Evolutionary conservation across 2,329 filamentous ascomycete genomes (phyloP), one percentile per base, ranked within the genome.

Genomic region (Aureobasidium subglaciale): DNA sequence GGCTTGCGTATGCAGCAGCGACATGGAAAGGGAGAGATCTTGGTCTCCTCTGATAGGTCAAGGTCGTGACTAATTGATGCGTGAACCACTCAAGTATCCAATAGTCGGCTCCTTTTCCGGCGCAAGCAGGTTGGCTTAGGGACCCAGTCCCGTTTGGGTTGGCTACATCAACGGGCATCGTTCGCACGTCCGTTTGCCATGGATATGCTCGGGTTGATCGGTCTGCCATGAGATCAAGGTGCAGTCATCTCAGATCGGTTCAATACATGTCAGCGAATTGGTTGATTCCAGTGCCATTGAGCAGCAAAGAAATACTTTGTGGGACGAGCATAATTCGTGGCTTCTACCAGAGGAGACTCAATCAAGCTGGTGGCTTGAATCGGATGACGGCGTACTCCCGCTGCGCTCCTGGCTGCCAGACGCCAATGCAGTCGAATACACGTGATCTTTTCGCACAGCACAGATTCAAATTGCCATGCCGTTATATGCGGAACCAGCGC

Each of bases 161-260:
- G 15, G 15, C 11, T 52, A 20, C 48, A 30, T 5, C 22, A 53
- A 53, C 37, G 27, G 49, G 27, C 24, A 37, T 42, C 49, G 49
- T 53, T 42, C 49, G 18, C 27, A 52, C 49, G 37, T 34, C 15
- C 37, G 25, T n/a, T 18, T 1, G 13, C 18, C 13, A 53, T 41
- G 37, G 49, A 53, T 8, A 53, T 53, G 49, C 49, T 53, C 49
- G 49, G 49, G 15, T 6, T 18, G n/a, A 52, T 6, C 13, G 16
- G 10, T 10, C 25, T 7, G 32, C n/a, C 24, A 3, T 22, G 24
- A 38, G 35, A n/a, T 30, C 4, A 30, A 11, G 25, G 22, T 15
- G 24, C 22, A 16, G 11, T 4, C 45, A 20, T 35, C 22, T 49
- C 5, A 29, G 45, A 38, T 20, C 22, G n/a, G 16, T 10, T 15